Evolutionary conservation across 352 stramenopile species (phyloP).

Genomic region (Pelagophyceae sp.): DNA sequence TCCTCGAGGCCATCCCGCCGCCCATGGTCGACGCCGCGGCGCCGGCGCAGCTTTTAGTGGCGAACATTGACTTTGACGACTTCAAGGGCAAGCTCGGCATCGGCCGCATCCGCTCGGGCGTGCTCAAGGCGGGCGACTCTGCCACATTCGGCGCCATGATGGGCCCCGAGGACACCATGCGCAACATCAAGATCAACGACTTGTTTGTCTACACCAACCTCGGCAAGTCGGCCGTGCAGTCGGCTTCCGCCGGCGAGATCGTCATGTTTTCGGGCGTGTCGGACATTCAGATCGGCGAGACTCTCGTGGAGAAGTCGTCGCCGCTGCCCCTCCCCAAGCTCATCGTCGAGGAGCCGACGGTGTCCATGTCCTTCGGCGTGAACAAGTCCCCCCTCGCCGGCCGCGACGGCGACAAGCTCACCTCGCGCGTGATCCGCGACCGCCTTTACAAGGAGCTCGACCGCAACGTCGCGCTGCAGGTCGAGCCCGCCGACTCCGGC

Average conservation of each 20-base stretch:
- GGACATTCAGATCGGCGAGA: constrained; percentile 69
- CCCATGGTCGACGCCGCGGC: constrained; percentile 63
- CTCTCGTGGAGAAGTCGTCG: constrained; percentile 59
- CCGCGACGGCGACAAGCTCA: constrained; percentile 94
- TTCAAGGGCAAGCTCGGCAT: constrained; percentile 96
- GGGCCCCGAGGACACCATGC: constrained; percentile 11
- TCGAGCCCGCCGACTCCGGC: constrained; percentile 81
- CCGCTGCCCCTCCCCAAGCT: constrained; percentile 60
- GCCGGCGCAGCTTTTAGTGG: constrained; percentile 77
- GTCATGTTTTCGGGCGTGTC: constrained; percentile 87
- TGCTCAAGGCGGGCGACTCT: constrained; percentile 47
- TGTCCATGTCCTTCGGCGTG: constrained; percentile 95
- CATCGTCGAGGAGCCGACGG: constrained; percentile 80
- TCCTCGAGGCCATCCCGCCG: constrained; percentile 79
- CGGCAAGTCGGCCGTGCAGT: constrained; percentile 65
- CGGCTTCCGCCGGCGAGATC: constrained; percentile 87
- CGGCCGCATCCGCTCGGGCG: constrained; percentile 81
- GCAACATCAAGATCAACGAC: constrained; percentile 27
- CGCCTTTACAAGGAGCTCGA: constrained; percentile 90
- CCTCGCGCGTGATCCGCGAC: constrained; percentile 92
- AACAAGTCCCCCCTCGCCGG: constrained; percentile 96
- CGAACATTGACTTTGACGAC: constrained; percentile 90
- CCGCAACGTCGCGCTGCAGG: constrained; percentile 90
- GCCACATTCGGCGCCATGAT: constrained; percentile 26
- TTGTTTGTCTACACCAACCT: constrained; percentile 75